Evolutionary conservation across 2,329 filamentous ascomycete genomes (phyloP).

Genomic region (Bipolaris victoriae): DNA sequence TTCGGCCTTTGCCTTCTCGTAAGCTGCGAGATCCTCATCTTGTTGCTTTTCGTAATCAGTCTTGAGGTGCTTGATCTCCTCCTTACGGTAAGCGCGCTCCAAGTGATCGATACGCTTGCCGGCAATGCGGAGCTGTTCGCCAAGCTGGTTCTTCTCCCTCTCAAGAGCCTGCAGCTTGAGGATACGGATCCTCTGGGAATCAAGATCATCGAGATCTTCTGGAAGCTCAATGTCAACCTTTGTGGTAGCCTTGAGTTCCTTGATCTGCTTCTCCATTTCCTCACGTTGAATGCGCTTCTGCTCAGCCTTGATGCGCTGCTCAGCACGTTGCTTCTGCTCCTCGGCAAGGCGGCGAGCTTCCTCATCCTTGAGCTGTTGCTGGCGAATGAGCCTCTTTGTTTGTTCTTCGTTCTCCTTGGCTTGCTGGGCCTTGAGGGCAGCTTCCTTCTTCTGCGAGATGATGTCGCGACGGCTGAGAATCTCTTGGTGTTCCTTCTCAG

Average conservation of each 20-base stretch:
- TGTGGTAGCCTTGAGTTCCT: constrained; percentile 88
- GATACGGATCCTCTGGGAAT: constrained; percentile 74
- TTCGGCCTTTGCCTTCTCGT: constrained; percentile 78
- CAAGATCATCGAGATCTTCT: constrained; percentile 75
- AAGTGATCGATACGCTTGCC: constrained; percentile 96
- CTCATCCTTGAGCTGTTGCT: constrained; percentile 86
- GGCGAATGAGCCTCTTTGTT: constrained; percentile 81
- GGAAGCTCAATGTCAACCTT: constrained; percentile 85
- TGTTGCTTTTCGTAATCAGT: constrained; percentile 86
- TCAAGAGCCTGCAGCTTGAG: constrained; percentile 96
- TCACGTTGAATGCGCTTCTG: constrained; percentile 55
- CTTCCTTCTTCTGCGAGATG: constrained; percentile 97
- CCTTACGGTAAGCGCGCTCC: constrained; percentile 94
- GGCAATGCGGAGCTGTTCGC: constrained; percentile 86
- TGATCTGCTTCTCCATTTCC: constrained; percentile 80
- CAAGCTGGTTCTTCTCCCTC: constrained; percentile 96
- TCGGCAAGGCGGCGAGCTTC: constrained; percentile 88
- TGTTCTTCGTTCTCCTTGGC: constrained; percentile 92
- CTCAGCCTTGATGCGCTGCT: constrained; percentile 75
- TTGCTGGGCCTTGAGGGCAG: constrained; percentile 85
- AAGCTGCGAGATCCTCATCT: constrained; percentile 76
- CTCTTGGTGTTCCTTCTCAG: constrained; percentile 89
- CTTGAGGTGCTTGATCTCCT: constrained; percentile 89
- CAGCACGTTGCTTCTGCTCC: constrained; percentile 90
- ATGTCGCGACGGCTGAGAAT: constrained; percentile 84